Conservation (phyloP, 768 basidiomycete species). For the Trichaptum fuscoviolaceum region DNA sequence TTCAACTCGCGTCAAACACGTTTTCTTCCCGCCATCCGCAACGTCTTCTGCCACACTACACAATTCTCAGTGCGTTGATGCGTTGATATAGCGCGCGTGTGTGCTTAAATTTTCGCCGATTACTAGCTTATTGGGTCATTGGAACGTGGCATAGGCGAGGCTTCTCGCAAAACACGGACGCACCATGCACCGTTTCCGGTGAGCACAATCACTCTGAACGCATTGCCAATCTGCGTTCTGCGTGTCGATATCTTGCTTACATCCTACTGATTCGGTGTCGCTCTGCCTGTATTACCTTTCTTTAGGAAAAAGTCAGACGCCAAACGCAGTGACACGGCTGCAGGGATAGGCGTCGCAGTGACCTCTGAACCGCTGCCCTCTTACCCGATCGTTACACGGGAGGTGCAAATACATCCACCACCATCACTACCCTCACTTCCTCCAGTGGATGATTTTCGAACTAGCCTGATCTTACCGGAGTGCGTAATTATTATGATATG, state of each 20-base stretch:
- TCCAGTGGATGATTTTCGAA: conserved; percentile 73
- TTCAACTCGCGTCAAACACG: conserved; percentile 74
- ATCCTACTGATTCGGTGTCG: conserved; percentile 9
- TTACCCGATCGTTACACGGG: conserved; percentile 1
- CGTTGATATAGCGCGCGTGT: conserved; percentile 11
- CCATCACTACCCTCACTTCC: conserved; percentile 27
- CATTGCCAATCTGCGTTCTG: conserved; percentile 21
- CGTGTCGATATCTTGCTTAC: conserved; percentile 10
- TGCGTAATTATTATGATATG: conserved; percentile 34
- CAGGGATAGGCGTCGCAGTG: conserved; percentile 8
- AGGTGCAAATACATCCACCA: conserved; percentile 7
- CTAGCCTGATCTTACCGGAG: conserved; percentile 83
- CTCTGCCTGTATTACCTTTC: conserved; percentile 12
- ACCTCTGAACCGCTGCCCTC: conserved; percentile 10
- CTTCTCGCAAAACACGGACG: conserved; percentile 17
- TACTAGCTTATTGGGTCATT: conserved; percentile 28
- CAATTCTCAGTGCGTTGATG: conserved; percentile 16
- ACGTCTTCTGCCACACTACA: conserved; percentile 7
- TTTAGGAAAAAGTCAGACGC: conserved; percentile 75
- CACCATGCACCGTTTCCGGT: conserved; percentile 81
- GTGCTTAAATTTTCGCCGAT: conserved; percentile 18
- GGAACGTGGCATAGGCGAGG: conserved; percentile 73
- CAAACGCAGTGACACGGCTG: conserved; percentile 37
- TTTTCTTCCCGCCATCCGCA: conserved; percentile 43
- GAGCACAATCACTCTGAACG: conserved; percentile 28